Conservation (phyloP, 177 flowering plant genomes). For the Vitis hybrid region DNA sequence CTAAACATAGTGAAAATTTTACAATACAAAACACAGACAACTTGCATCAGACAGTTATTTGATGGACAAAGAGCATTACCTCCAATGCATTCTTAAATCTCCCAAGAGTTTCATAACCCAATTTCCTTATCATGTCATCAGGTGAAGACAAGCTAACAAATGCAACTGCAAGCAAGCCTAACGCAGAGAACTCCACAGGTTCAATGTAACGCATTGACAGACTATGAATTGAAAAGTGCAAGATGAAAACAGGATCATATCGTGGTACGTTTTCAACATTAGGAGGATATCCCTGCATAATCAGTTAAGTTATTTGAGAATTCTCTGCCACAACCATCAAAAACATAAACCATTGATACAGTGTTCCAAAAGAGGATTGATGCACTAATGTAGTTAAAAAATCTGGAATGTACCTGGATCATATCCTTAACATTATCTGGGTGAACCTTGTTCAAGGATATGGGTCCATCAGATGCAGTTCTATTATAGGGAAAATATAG, state of each 20-base stretch:
- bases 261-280: slow-evolving; percentile 26
- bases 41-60: background rate
- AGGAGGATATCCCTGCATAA: slow-evolving; percentile 34
- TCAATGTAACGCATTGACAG: slow-evolving; percentile 68
- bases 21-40: background rate
- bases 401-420: slow-evolving; percentile 30
- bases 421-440: slow-evolving; percentile 20
- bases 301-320: slow-evolving; percentile 9
- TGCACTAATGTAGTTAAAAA: background rate
- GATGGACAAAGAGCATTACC: slow-evolving; percentile 38
- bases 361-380: background rate
- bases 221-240: slow-evolving; percentile 71
- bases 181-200: slow-evolving; percentile 74
- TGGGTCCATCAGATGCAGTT: slow-evolving; percentile 20
- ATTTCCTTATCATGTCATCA: slow-evolving; percentile 65
- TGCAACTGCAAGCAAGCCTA: slow-evolving; percentile 85
- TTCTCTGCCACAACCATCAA: background rate
- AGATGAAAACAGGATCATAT: slow-evolving; percentile 86
- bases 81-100: slow-evolving; percentile 60
- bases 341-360: background rate
- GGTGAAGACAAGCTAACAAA: slow-evolving; percentile 80
- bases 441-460: slow-evolving; percentile 20
- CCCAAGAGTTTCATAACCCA: slow-evolving; percentile 74
- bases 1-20: background rate
- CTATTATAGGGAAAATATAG: slow-evolving; percentile 66